Conservation (phyloP, 1,139 yeast species). For the Geotrichum europaeum region DNA sequence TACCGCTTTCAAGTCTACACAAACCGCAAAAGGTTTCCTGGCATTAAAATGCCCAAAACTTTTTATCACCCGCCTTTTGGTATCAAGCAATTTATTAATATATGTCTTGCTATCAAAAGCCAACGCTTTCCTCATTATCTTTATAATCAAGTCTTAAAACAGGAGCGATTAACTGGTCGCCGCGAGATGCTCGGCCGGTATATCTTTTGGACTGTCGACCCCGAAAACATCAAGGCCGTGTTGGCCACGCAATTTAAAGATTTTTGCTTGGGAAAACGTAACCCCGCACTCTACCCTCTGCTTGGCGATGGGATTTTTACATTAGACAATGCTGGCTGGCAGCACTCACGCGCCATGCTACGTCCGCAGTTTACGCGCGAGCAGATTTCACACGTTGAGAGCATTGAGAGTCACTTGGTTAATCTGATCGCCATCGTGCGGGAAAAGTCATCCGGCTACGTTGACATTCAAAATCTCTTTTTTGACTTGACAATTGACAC, state of each 20-base stretch:
- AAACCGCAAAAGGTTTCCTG: not conserved
- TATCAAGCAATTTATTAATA: not conserved
- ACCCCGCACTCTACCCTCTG: conserved; percentile 39
- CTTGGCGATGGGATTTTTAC: conserved; percentile 56
- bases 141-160: not conserved
- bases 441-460: conserved; percentile 22
- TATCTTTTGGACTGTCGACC: conserved; percentile 39
- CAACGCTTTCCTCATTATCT: not conserved
- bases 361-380: conserved; percentile 54
- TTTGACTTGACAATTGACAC: conserved; percentile 51
- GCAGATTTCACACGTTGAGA: conserved; percentile 46
- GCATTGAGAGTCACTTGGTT: conserved; percentile 40
- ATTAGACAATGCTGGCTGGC: conserved; percentile 51
- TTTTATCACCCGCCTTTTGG: not conserved
- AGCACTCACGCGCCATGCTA: conserved; percentile 51
- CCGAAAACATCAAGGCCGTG: conserved; percentile 39
- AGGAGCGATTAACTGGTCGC: conserved; percentile 6
- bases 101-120: not conserved
- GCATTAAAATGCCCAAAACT: not conserved
- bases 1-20: not conserved
- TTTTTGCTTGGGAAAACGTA: conserved; percentile 47
- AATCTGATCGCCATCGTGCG: conserved; percentile 30
- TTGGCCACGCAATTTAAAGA: conserved; percentile 42
- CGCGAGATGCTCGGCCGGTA: conserved; percentile 11
- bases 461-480: conserved; percentile 46